Conservation (phyloP, 208 protist genomes). For the Acanthamoeba pearcei region DNA sequence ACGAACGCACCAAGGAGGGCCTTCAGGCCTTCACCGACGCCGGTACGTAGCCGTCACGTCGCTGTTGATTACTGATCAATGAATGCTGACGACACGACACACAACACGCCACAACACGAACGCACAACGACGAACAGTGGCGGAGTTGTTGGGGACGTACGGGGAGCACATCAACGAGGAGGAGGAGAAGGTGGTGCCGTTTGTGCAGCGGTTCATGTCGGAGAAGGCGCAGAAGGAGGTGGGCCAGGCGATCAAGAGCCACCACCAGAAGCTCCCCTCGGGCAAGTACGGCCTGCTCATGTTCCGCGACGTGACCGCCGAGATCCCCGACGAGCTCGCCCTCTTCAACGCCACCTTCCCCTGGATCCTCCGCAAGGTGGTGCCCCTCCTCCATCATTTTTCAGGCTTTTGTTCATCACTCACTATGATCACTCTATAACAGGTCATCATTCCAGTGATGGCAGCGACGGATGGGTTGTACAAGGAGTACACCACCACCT, state of each 20-base stretch:
- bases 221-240: constrained; percentile 36
- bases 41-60: not conserved
- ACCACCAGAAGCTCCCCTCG: constrained; percentile 8
- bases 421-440: not conserved
- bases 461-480: not conserved
- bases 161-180: constrained; percentile 57
- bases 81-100: no score
- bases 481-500: constrained; percentile 43
- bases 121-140: not conserved
- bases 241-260: not conserved
- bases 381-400: not conserved
- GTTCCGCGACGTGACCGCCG: not conserved
- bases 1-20: not conserved
- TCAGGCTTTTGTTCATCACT: no score
- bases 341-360: constrained; percentile 47
- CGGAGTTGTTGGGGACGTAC: not conserved
- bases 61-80: not conserved
- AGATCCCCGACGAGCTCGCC: not conserved
- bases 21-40: constrained; percentile 21
- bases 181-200: constrained; percentile 10
- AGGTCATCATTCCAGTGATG: constrained; percentile 4
- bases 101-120: not conserved
- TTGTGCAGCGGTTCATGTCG: constrained; percentile 49
- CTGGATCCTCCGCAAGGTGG: constrained; percentile 25
- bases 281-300: constrained; percentile 53